Base-by-base conservation (phyloP, 169 alveolate species). In the Sarcocystis neurona region DNA sequence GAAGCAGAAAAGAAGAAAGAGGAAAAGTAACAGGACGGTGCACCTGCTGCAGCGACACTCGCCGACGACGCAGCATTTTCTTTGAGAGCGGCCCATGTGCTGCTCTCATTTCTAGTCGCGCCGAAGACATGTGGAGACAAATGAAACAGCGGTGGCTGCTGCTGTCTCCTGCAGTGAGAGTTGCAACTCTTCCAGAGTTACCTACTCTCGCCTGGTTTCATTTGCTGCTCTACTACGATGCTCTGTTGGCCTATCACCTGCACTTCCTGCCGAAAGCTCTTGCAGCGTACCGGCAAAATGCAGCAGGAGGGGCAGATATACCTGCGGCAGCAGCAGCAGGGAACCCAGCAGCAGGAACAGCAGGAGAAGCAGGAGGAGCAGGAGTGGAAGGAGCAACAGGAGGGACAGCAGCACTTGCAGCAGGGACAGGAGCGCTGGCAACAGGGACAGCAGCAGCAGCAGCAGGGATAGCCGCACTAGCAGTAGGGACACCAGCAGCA, bases 191-290 rank as follows among this genome's bases (percentile, higher is more conserved):
- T 2, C 82, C 47, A 6, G 82, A 72, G 27, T 56, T 72, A 27
- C 82, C 82, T 34, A 72, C 82, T n/a, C 82, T 72, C 56, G 47
- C 82, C 30, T 72, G 82, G 82, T 72, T 72, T 32, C 56, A 34
- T 32, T 56, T 72, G 56, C 56, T 72, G 34, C 56, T 72, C 82
- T 72, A 5, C 82, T 72, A 72, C 82, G 82, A 72, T 6, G 53
- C 56, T 0, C 32, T 0, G 1, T 47, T 56, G 41, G 15, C 82
- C 56, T 8, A 34, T 3, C 82, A 23, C 32, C 53, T 72, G 32
- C 58, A 72, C 6, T 12, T 0, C 8, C 82, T 72, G 43, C 6
- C 82, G 0, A 53, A 72, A 30, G 56, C 82, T 4, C 34, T 72
- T 8, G 56, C 53, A 6, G n/a, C 82, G 32, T 3, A 72, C n/a